phyloP scores from a whole-genome alignment of 1,139 yeast species.

The Hemisphaericaspora lyxosophila region DNA sequence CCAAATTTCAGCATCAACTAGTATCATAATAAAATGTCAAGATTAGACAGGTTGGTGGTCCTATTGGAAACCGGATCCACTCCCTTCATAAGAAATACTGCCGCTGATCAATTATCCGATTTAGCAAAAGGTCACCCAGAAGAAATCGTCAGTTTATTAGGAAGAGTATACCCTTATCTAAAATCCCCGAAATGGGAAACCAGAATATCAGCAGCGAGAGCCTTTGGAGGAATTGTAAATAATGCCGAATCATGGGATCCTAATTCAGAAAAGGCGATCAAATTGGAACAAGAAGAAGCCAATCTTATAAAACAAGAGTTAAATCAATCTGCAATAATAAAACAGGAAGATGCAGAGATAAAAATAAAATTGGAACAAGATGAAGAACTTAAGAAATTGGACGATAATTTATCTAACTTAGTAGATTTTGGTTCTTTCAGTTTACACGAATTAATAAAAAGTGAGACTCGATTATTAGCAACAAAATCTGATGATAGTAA shows the following conservation, averaged over 20 bases:
- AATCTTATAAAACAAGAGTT: slow-evolving; percentile 19
- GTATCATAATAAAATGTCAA: slow-evolving; percentile 31
- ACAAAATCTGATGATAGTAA: slow-evolving; percentile 52
- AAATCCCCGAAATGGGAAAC: slow-evolving; percentile 93
- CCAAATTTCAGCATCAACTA: slow-evolving; percentile 1
- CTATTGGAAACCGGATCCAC: slow-evolving; percentile 94
- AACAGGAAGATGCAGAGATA: slow-evolving; percentile 24
- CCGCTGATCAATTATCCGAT: slow-evolving; percentile 96
- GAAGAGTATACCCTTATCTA: slow-evolving; percentile 88
- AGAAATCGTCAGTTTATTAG: slow-evolving; percentile 77
- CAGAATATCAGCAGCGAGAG: slow-evolving; percentile 90
- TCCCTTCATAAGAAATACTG: slow-evolving; percentile 88
- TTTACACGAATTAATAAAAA: slow-evolving; percentile 59
- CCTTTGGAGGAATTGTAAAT: slow-evolving; percentile 88
- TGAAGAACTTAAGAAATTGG: slow-evolving; percentile 47
- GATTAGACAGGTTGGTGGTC: slow-evolving; percentile 71
- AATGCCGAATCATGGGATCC: slow-evolving; percentile 88
- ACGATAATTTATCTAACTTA: slow-evolving; percentile 47
- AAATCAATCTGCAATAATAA: slow-evolving; percentile 21
- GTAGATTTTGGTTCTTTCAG: slow-evolving; percentile 65
- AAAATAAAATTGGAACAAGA: slow-evolving; percentile 44
- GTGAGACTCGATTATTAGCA: slow-evolving; percentile 72
- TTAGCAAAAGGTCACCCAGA: slow-evolving; percentile 94
- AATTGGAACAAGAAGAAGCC: slow-evolving; percentile 21
- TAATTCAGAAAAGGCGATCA: slow-evolving; percentile 39